These are phyloP conservation scores for Diphasiastrum complanatum DNA, from an alignment of 83 land plant genomes.

Conservation along the genomic window DNA sequence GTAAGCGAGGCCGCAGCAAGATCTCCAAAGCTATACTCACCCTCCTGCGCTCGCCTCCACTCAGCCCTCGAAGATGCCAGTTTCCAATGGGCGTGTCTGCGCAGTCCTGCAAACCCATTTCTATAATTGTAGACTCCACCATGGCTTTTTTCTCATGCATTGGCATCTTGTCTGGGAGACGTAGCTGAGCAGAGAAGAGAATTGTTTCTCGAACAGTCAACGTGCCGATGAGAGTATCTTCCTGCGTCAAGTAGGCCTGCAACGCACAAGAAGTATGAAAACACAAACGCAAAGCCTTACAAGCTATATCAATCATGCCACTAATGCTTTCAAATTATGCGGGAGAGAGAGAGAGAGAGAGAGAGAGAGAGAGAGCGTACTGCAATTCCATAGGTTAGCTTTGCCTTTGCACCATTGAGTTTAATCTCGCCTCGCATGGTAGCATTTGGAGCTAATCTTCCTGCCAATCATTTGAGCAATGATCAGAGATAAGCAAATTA, in stretches of 20 bases:
- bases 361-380: not conserved
- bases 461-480: too few species aligned
- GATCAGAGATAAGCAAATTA: too few species aligned
- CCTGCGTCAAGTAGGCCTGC: not conserved
- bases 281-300: not conserved
- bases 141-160: constrained; percentile 47
- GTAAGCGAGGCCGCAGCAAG: constrained; percentile 61
- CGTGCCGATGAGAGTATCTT: not conserved
- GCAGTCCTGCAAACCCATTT: constrained; percentile 81
- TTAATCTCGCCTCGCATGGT: not conserved
- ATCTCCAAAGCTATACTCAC: constrained; percentile 76
- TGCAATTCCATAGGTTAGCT: not conserved
- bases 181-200: not conserved
- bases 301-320: too few species aligned
- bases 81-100: constrained; percentile 67
- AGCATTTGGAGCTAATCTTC: too few species aligned
- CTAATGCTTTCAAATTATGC: too few species aligned
- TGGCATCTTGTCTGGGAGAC: constrained; percentile 60
- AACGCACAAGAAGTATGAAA: too few species aligned
- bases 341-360: too few species aligned
- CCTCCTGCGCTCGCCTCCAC: constrained; percentile 70
- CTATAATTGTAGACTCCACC: constrained; percentile 61
- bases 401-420: not conserved
- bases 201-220: not conserved
- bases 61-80: constrained; percentile 73